Base-by-base conservation (phyloP, 768 basidiomycete genomes). In the Leccinum subgranulosum region DNA sequence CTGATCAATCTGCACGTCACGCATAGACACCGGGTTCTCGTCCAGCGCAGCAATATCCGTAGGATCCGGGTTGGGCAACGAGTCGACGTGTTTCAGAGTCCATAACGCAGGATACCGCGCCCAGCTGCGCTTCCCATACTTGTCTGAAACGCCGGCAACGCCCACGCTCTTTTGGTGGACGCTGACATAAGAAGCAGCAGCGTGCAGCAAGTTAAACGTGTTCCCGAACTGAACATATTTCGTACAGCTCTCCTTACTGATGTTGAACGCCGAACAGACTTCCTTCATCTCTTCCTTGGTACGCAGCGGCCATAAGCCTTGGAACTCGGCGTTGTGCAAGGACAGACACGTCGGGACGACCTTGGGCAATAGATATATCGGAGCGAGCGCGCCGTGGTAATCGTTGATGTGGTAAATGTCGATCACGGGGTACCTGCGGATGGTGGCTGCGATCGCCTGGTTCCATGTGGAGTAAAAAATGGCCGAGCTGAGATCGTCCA, bases 381-480 rank as follows among this genome's bases (percentile, higher is more conserved):
- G 86, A 55, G 87, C 94, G 45, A 97, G 84, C 23, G 93, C 91
- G 60, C 93, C 94, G 66, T 97, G 94, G 70, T 96, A 97, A 68
- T 97, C 91, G 71, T 96, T 96, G 76, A 96, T 76, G 75, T 96
- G 94, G 74, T 96, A 96, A 60, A 97, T 88, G 69, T 97, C 94
- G 65, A 96, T 86, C 62, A 86, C 85, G 1, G 94, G 92, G 75
- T 78, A 79, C 54, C 93, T 85, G 60, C 92, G 87, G 61, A 97
- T 89, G 31, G 93, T 91, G 47, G 92, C 87, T 17, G 94, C 93
- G 61, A 97, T 94, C 46, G 94, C 92, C 74, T 97, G 94, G 67
- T 97, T 97, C 94, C 94, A 97, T 17, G 94, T 94, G 50, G 94
- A 96, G 72, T 97, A 97, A 80, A 96, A 97, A 68, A 96, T 96